These are phyloP conservation scores for Corrigiola litoralis DNA, from an alignment of 179 eudicot species.

Conservation along the genomic window DNA sequence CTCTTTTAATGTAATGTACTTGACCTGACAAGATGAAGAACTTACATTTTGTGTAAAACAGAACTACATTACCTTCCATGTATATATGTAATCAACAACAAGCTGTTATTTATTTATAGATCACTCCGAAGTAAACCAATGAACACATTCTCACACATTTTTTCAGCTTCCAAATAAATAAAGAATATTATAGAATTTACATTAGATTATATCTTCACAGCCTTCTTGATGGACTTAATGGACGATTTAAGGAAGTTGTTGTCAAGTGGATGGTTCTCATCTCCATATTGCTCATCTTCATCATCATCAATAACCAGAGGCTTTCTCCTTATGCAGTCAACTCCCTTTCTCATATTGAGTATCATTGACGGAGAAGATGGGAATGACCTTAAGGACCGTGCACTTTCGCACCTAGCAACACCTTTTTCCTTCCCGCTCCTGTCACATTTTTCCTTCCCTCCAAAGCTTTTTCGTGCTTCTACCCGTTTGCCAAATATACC, in stretches of 20 bases:
- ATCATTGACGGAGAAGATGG: conserved; percentile 88
- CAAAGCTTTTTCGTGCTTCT: conserved; percentile 42
- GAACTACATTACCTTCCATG: not conserved
- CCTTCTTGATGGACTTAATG: conserved; percentile 59
- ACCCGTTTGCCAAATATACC: conserved; percentile 16
- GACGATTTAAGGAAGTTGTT: conserved; percentile 57
- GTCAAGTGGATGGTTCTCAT: conserved; percentile 21
- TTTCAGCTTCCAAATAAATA: conserved; percentile 7
- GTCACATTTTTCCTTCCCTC: conserved; percentile 14
- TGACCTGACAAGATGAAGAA: too few relatives aligned
- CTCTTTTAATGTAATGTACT: too few relatives aligned
- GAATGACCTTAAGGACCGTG: conserved; percentile 54
- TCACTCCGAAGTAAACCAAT: conserved; percentile 16
- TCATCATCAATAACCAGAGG: conserved; percentile 60
- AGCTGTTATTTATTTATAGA: conserved; percentile 30
- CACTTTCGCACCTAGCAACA: conserved; percentile 63
- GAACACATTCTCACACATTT: not conserved
- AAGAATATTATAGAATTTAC: too few relatives aligned
- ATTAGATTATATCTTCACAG: conserved; percentile 57
- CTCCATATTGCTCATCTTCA: conserved; percentile 20
- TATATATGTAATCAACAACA: conserved; percentile 21
- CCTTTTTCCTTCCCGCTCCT: conserved; percentile 45
- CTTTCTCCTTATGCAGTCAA: conserved; percentile 80
- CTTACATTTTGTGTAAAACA: conserved; percentile 3
- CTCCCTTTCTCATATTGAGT: conserved; percentile 74